These are phyloP conservation scores for Beta corolliflora DNA, from an alignment of 179 eudicot genomes.

Conservation along the genomic window DNA sequence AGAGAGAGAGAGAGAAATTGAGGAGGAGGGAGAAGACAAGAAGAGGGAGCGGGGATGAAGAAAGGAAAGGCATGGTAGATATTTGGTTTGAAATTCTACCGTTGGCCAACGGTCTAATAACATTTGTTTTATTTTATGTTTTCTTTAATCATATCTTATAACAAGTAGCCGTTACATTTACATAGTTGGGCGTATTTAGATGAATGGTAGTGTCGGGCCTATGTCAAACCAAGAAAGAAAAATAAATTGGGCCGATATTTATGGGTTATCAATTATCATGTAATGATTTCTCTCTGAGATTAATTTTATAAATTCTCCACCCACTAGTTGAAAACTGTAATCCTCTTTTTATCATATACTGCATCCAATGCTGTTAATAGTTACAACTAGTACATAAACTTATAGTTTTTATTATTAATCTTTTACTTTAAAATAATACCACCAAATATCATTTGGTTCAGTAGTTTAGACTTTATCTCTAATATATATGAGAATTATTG, in stretches of 20 bases:
- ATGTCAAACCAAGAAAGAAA: neutral
- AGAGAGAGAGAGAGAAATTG: conserved; percentile 15
- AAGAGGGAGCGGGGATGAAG: conserved; percentile 17
- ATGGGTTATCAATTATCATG: neutral
- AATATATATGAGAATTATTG: no score
- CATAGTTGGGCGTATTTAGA: neutral
- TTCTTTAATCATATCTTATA: neutral
- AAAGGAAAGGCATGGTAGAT: conserved; percentile 19
- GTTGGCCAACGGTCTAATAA: conserved; percentile 42
- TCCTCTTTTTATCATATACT: no score
- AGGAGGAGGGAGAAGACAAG: conserved; percentile 18
- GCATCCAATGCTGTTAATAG: no score
- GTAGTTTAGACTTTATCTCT: no score
- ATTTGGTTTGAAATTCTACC: conserved; percentile 43
- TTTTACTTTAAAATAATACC: no score
- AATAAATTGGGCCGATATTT: neutral
- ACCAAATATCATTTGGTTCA: no score
- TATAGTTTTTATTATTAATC: no score
- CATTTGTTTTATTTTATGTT: neutral
- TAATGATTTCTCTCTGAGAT: neutral
- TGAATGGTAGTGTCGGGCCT: neutral
- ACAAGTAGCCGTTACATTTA: conserved; percentile 19
- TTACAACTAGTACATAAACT: no score
- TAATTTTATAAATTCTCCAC: no score
- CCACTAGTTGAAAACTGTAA: no score